Percentiles rank a stretch among this genome's conserved stretches.
Conservation (phyloP, 2,329 filamentous ascomycete genomes). For the Clarireedia hainanense region DNA sequence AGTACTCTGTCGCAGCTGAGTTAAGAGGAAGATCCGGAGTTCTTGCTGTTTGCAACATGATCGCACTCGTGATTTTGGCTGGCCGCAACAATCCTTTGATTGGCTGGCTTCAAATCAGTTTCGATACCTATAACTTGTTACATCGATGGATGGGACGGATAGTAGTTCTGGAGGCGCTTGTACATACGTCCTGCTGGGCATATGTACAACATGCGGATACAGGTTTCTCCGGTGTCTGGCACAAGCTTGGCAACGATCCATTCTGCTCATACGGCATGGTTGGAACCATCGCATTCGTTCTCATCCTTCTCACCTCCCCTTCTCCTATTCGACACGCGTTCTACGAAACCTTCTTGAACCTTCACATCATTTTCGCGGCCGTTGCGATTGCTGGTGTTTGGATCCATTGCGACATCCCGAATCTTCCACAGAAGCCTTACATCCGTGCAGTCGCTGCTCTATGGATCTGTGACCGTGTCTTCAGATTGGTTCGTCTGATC, state of each 20-base stretch:
- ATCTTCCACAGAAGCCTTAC: slow-evolving; percentile 61
- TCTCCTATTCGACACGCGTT: slow-evolving; percentile 86
- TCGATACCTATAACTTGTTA: slow-evolving; percentile 91
- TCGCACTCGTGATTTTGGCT: slow-evolving; percentile 82
- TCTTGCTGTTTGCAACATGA: slow-evolving; percentile 80
- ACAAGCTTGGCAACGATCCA: slow-evolving; percentile 45
- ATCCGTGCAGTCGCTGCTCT: slow-evolving; percentile 66
- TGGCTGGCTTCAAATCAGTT: slow-evolving; percentile 71
- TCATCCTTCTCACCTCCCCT: slow-evolving; percentile 62
- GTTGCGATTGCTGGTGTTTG: slow-evolving; percentile 64
- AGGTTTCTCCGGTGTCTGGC: slow-evolving; percentile 51
- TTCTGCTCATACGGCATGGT: slow-evolving; percentile 61
- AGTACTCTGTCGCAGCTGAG: slow-evolving; percentile 64
- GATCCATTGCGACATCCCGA: slow-evolving; percentile 66
- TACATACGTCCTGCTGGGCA: slow-evolving; percentile 67
- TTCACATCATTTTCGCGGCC: slow-evolving; percentile 71
- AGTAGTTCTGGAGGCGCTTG: slow-evolving; percentile 58
- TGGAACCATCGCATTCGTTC: slow-evolving; percentile 51
- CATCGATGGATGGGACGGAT: slow-evolving; percentile 79
- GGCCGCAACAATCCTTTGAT: slow-evolving; percentile 93
- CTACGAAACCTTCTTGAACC: slow-evolving; percentile 90
- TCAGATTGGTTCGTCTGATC: slow-evolving; percentile 53
- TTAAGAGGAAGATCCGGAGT: slow-evolving; percentile 79
- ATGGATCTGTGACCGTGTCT: slow-evolving; percentile 65
- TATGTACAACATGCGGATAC: slow-evolving; percentile 61